Base-by-base conservation (phyloP, 2,329 filamentous ascomycete species). In the Diaporthe helianthi region DNA sequence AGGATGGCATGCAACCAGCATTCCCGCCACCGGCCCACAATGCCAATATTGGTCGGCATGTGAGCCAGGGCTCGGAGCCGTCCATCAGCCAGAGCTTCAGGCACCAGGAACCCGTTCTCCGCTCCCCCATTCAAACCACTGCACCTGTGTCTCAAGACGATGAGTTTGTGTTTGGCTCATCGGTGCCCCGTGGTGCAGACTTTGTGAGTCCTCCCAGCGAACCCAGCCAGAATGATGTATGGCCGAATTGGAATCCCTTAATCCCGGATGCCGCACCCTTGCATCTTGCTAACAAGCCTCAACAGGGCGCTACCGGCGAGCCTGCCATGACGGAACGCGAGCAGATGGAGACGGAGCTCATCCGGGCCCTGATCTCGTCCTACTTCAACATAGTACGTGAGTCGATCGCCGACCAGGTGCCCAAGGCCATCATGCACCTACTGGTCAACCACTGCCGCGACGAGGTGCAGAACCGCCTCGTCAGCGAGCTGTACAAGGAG, bases 351-450 rank as follows among this genome's bases (percentile, higher is more conserved):
- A 98, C 96, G 12, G 96, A 99, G 81, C 89, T 99, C 49, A 99
- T 99, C 79, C 92, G 95, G 55, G 93, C 94, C 55, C 88, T 99
- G 68, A 99, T 99, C 79, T 97, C 93, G 38, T 98, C 94, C 1
- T 99, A 99, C 85, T 99, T 99, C 85, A 97, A 97, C 80, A 99
- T 99, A 76, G 96, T 99, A 55, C 93, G 96, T 72, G 96, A 99
- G 82, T 95, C 93, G n/a, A 97, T 98, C 76, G 95, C 95, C 53
- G 96, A 99, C 79, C 95, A 98, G 82, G 96, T 99, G 13, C 96
- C 96, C 74, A 99, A 99, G 83, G 96, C 96, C 6, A 92, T 99
- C 75, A 99, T 99, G 96, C 96, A 99, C 79, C 88, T 99, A 55
- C 88, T 99, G 41, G 96, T 99, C 78, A 99, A 99, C 81, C 93